Percentiles rank a stretch among this genome's conserved stretches.
Evolutionary conservation across 1,284 basidiomycete genomes (phyloP).

Genomic region (Lentinus polychrous): DNA sequence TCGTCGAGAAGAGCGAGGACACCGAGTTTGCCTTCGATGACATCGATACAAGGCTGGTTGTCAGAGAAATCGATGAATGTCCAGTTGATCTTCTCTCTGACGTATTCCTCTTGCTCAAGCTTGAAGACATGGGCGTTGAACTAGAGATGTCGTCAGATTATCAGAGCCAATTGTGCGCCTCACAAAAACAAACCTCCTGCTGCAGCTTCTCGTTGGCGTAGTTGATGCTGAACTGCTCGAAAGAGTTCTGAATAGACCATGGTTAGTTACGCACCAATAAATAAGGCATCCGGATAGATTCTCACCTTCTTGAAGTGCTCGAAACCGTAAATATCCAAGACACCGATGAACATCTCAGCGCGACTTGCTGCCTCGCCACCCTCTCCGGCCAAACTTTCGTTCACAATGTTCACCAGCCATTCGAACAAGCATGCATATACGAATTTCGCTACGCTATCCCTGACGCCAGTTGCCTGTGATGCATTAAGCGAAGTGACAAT

Average conservation of each 20-base stretch:
- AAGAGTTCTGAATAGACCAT: conserved; percentile 67
- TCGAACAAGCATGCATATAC: conserved; percentile 98
- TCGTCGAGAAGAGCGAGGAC: conserved; percentile 94
- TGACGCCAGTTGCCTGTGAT: conserved; percentile 89
- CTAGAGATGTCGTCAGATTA: conserved; percentile 30
- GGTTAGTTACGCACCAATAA: neutral
- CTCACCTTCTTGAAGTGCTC: conserved; percentile 91
- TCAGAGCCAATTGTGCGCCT: neutral
- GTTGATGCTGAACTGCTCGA: conserved; percentile 99
- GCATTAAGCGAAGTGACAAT: conserved; percentile 85
- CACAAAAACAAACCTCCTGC: conserved; percentile 62
- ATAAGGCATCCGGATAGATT: conserved; percentile 17
- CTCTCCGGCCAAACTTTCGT: conserved; percentile 91
- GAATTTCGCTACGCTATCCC: conserved; percentile 97
- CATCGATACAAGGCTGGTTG: conserved; percentile 98
- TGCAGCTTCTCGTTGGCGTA: conserved; percentile 99
- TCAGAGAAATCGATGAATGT: conserved; percentile 99
- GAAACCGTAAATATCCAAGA: conserved; percentile 95
- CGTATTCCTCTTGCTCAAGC: conserved; percentile 98
- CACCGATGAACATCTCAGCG: conserved; percentile 98
- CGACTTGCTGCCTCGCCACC: conserved; percentile 78
- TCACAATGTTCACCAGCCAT: conserved; percentile 97
- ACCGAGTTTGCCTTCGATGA: conserved; percentile 96
- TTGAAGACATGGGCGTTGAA: conserved; percentile 99
- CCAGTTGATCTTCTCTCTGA: conserved; percentile 99